Evolutionary conservation across 192 early-diverging fungal species (phyloP).

Genomic region (Haplosporangium gracile): DNA sequence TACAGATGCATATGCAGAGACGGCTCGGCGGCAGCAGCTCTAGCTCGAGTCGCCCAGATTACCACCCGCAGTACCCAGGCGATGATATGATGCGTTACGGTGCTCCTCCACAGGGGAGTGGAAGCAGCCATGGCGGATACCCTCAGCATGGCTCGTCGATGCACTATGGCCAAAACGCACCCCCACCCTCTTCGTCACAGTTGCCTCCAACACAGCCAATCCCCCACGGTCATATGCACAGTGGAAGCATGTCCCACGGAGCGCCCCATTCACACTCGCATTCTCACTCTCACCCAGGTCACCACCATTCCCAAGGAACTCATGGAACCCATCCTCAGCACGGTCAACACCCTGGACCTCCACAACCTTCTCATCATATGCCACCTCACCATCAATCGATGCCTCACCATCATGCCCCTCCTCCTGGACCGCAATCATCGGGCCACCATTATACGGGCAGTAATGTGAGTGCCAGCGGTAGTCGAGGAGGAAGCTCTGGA

Average conservation of each 20-base stretch:
- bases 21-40: slow-evolving; percentile 24
- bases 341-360: slow-evolving; percentile 40
- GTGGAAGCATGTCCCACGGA: slow-evolving; percentile 28
- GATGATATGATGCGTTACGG: slow-evolving; percentile 55
- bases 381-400: slow-evolving; percentile 38
- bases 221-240: slow-evolving; percentile 47
- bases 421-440: slow-evolving; percentile 24
- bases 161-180: slow-evolving; percentile 44
- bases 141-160: slow-evolving; percentile 30
- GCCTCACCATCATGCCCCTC: slow-evolving; percentile 39
- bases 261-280: slow-evolving; percentile 48
- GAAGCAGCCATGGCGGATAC: slow-evolving; percentile 36
- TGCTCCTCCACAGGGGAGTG: slow-evolving; percentile 37
- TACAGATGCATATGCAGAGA: slow-evolving; percentile 29
- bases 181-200: slow-evolving; percentile 37
- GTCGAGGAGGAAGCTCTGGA: slow-evolving; percentile 21
- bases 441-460: slow-evolving; percentile 41
- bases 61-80: slow-evolving; percentile 31
- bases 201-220: slow-evolving; percentile 26
- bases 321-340: slow-evolving; percentile 37
- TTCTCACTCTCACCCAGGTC: slow-evolving; percentile 33
- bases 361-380: slow-evolving; percentile 47
- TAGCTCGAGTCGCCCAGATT: slow-evolving; percentile 38
- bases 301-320: slow-evolving; percentile 41
- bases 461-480: slow-evolving; percentile 25